These are phyloP conservation scores for Exophiala xenobiotica DNA, from an alignment of 2,329 filamentous ascomycete genomes.

Conservation along the genomic window DNA sequence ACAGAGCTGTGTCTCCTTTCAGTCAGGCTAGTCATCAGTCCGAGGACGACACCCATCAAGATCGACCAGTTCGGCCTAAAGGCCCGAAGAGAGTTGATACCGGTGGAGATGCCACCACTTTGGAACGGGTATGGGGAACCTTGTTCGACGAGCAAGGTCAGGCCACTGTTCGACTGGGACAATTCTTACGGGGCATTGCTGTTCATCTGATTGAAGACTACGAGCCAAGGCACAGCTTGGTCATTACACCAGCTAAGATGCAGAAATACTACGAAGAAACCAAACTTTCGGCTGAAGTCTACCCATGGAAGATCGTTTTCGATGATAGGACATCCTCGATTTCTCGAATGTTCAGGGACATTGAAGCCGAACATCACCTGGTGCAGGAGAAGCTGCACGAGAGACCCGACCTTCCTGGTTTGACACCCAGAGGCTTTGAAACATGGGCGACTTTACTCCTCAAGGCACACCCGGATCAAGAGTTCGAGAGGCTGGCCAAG, in stretches of 20 bases:
- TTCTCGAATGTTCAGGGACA: conserved; percentile 57
- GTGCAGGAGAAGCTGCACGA: conserved; percentile 55
- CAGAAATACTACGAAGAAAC: conserved; percentile 69
- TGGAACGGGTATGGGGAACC: conserved; percentile 74
- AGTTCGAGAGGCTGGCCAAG: conserved; percentile 67
- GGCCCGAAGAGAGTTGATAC: conserved; percentile 41
- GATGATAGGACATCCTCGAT: conserved; percentile 54
- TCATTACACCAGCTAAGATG: conserved; percentile 75
- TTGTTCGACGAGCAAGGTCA: conserved; percentile 68
- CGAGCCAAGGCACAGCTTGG: conserved; percentile 64
- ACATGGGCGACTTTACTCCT: conserved; percentile 72
- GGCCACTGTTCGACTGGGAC: conserved; percentile 66
- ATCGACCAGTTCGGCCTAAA: conserved; percentile 35
- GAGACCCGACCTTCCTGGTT: conserved; percentile 60
- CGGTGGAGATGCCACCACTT: conserved; percentile 53
- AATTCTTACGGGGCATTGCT: conserved; percentile 72
- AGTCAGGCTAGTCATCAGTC: conserved; percentile 38
- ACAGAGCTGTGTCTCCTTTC: conserved; percentile 38
- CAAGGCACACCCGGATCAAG: conserved; percentile 71
- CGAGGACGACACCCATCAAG: conserved; percentile 32
- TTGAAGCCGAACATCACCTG: conserved; percentile 62
- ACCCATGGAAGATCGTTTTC: conserved; percentile 67
- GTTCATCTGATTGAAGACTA: conserved; percentile 71
- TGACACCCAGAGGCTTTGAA: conserved; percentile 68
- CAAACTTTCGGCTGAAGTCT: conserved; percentile 62